A percentile compares a stretch with the other conserved stretches of the same genome.
Evolutionary conservation across 768 basidiomycete genomes (phyloP).

Genomic region (Coprinellus aureogranulatus): DNA sequence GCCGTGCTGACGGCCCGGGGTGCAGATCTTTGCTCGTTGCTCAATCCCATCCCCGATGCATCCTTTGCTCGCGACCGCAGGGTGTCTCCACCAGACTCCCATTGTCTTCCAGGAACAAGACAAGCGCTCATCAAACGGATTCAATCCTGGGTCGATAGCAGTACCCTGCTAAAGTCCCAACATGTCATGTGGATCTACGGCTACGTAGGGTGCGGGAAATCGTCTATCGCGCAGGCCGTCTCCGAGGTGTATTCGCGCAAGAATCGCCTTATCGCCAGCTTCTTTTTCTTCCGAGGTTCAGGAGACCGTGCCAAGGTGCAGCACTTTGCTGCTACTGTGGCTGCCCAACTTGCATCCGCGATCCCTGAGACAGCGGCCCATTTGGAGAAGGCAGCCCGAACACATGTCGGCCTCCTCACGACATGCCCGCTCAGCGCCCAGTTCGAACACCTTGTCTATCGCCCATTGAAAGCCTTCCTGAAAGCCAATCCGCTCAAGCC

Average conservation of each 20-base stretch:
- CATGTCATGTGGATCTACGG: slow-evolving; percentile 4
- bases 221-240: not conserved
- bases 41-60: not conserved
- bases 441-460: not conserved
- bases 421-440: not conserved
- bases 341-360: slow-evolving; percentile 2
- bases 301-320: not conserved
- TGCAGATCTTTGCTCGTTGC: not conserved
- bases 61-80: not conserved
- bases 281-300: slow-evolving; percentile 8
- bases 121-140: not conserved
- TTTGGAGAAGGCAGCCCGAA: not conserved
- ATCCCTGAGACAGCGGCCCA: not conserved
- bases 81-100: not conserved
- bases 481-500: not conserved
- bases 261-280: not conserved
- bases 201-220: slow-evolving; percentile 2
- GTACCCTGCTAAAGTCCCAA: not conserved
- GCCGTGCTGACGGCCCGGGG: not conserved
- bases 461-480: not conserved
- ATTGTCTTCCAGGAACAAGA: not conserved
- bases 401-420: not conserved
- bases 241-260: not conserved
- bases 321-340: not conserved
- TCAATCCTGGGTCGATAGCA: not conserved